These are phyloP conservation scores for Phylloporus sp. DNA, from an alignment of 768 basidiomycete species.

Conservation along the genomic window DNA sequence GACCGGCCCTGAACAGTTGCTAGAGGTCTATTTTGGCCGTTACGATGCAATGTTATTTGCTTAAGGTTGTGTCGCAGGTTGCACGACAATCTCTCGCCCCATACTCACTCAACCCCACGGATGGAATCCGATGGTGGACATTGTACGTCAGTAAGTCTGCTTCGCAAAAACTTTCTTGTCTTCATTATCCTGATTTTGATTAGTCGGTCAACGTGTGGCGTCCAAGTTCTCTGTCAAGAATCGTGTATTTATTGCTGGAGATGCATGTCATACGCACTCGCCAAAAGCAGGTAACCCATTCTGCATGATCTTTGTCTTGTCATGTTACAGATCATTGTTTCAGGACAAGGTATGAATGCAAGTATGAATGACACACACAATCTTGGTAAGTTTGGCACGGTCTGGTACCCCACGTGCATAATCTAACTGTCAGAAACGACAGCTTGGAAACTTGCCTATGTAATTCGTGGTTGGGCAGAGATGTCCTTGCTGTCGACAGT, in stretches of 20 bases:
- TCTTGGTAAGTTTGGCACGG: slow-evolving; percentile 31
- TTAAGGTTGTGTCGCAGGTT: slow-evolving; percentile 20
- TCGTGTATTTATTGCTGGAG: slow-evolving; percentile 55
- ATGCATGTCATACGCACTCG: slow-evolving; percentile 48
- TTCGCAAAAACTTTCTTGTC: background rate
- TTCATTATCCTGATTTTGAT: background rate
- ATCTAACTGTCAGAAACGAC: background rate
- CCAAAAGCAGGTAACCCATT: slow-evolving; percentile 37
- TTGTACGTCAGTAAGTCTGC: slow-evolving; percentile 41
- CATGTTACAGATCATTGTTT: slow-evolving; percentile 13
- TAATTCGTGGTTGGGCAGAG: slow-evolving; percentile 46
- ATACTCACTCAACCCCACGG: slow-evolving; percentile 31
- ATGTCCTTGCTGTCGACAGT: slow-evolving; percentile 45
- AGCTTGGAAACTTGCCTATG: slow-evolving; percentile 54
- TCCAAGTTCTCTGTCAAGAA: slow-evolving; percentile 44
- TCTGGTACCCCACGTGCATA: background rate
- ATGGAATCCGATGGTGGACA: slow-evolving; percentile 47
- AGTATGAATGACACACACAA: slow-evolving; percentile 55
- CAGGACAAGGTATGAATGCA: slow-evolving; percentile 53
- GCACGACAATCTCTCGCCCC: slow-evolving; percentile 41
- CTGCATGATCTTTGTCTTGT: background rate
- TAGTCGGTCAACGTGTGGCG: slow-evolving; percentile 56
- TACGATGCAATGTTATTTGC: background rate
- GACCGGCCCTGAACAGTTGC: slow-evolving; percentile 37
- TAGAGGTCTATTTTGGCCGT: slow-evolving; percentile 29